Percentiles rank a stretch among this genome's conserved stretches.
Evolutionary conservation across 768 basidiomycete genomes (phyloP).

Genomic region (Calvatia gigantea): DNA sequence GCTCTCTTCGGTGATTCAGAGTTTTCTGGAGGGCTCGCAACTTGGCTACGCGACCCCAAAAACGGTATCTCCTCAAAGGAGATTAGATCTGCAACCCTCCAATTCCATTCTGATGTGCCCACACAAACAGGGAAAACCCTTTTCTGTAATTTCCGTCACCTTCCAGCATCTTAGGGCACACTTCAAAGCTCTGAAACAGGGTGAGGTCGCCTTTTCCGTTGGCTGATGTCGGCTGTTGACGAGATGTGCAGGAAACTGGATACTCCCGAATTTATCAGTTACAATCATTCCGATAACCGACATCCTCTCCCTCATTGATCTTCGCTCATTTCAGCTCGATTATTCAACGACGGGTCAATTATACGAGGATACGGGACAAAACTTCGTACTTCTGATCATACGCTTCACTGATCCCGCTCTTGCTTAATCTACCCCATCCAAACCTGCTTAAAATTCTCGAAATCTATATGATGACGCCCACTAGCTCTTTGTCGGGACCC

Average conservation of each 20-base stretch:
- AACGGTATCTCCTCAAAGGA: neutral
- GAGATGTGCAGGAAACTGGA: no score
- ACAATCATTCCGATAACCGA: neutral
- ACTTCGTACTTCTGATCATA: neutral
- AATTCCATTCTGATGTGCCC: no score
- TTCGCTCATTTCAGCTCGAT: neutral
- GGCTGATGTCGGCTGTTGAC: no score
- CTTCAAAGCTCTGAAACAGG: no score
- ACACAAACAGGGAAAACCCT: no score
- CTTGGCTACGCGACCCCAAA: neutral
- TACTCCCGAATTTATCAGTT: no score
- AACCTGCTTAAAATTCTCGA: neutral
- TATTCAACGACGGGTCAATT: neutral
- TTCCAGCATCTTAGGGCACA: neutral
- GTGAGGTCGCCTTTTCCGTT: no score
- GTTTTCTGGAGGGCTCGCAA: neutral
- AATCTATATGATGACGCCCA: neutral
- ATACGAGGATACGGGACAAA: neutral
- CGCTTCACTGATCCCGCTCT: neutral
- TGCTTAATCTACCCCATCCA: neutral
- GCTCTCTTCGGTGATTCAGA: neutral
- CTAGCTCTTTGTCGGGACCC: no score
- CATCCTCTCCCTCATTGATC: neutral
- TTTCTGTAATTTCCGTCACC: neutral
- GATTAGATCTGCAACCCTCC: neutral